phyloP scores from a whole-genome alignment of 768 basidiomycete species.

The Gymnopilus dilepis region DNA sequence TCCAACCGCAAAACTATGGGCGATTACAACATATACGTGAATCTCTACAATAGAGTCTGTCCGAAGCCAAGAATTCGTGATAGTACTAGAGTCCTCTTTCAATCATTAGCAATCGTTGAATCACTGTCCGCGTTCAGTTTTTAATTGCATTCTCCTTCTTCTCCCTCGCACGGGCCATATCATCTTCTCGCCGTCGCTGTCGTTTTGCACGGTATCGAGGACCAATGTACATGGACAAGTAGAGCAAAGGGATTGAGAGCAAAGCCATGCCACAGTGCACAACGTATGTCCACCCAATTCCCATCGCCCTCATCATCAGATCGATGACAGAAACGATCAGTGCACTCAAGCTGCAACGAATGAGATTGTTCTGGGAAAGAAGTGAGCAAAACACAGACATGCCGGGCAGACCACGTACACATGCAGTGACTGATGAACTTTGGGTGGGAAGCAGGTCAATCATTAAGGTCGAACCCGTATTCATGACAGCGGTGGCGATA shows the following conservation, averaged over 20 bases:
- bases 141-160: too few species aligned
- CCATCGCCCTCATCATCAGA: constrained; percentile 60
- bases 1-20: too few species aligned
- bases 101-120: too few species aligned
- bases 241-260: constrained; percentile 53
- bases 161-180: not conserved
- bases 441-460: constrained; percentile 68
- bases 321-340: constrained; percentile 66
- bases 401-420: constrained; percentile 56
- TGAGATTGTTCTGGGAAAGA: constrained; percentile 64
- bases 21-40: too few species aligned
- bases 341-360: constrained; percentile 69
- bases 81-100: too few species aligned
- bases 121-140: too few species aligned
- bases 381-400: not conserved
- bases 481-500: constrained; percentile 53
- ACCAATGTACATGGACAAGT: constrained; percentile 55
- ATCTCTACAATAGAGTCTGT: too few species aligned
- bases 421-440: constrained; percentile 73
- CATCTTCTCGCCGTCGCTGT: constrained; percentile 17
- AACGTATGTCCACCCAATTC: constrained; percentile 72
- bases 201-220: constrained; percentile 52
- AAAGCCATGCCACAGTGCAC: constrained; percentile 57
- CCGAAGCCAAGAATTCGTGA: too few species aligned
- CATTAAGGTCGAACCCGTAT: constrained; percentile 62